These are phyloP conservation scores for Leishmania arabica DNA, from an alignment of 208 protist species.

Conservation along the genomic window DNA sequence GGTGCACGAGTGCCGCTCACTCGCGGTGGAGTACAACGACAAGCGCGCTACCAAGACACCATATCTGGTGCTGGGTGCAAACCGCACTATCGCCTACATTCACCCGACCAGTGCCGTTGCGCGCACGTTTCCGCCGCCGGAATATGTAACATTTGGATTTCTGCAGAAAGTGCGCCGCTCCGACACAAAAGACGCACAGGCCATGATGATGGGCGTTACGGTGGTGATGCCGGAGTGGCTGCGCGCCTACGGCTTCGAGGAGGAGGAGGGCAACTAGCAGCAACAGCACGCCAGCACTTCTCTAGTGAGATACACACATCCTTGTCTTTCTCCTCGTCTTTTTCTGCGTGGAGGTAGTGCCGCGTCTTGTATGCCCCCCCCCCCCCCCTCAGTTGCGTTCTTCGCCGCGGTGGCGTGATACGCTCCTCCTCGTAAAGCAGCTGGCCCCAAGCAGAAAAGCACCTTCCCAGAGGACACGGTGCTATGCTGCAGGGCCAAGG, in stretches of 20 bases:
- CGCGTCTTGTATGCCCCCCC: not conserved
- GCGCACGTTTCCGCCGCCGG: slow-evolving; percentile 81
- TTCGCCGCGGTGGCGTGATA: not conserved
- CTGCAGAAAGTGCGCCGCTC: slow-evolving; percentile 75
- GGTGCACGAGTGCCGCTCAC: slow-evolving; percentile 85
- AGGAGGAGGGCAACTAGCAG: slow-evolving; percentile 24
- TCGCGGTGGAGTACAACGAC: slow-evolving; percentile 86
- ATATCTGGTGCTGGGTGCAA: slow-evolving; percentile 68
- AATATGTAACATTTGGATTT: slow-evolving; percentile 85
- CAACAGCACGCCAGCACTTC: not conserved
- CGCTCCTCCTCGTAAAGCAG: not conserved
- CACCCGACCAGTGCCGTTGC: slow-evolving; percentile 86
- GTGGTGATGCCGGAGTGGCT: slow-evolving; percentile 90
- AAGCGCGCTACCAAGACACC: slow-evolving; percentile 78
- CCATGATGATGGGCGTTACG: slow-evolving; percentile 90
- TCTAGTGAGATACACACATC: not conserved
- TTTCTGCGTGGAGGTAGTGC: not conserved
- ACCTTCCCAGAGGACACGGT: not conserved
- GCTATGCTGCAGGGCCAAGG: not conserved
- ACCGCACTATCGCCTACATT: slow-evolving; percentile 76
- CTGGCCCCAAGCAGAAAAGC: not conserved
- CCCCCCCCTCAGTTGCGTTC: not conserved
- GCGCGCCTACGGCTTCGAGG: slow-evolving; percentile 55
- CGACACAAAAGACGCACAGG: slow-evolving; percentile 74
- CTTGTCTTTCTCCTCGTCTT: not conserved